Conservation (phyloP, 176 grass and related monocot species). For the Leersia perrieri region DNA sequence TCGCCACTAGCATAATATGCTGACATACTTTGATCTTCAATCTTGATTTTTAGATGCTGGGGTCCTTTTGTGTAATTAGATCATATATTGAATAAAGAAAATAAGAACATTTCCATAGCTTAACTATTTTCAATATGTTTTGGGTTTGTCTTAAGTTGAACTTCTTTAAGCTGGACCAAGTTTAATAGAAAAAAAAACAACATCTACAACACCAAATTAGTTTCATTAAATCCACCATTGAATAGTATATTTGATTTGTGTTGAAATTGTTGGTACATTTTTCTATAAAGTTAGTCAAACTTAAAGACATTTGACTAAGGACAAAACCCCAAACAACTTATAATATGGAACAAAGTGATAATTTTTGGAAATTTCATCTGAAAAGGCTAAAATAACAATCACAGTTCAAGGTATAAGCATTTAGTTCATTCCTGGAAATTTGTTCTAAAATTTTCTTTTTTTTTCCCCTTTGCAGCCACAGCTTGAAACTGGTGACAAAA, state of each 20-base stretch:
- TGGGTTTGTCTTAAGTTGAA: too few species aligned
- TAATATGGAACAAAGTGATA: too few species aligned
- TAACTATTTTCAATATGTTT: too few species aligned
- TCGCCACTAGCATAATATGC: neutral
- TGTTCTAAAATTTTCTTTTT: conserved; percentile 36
- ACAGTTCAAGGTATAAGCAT: conserved; percentile 8
- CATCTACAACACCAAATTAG: too few species aligned
- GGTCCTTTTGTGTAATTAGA: neutral
- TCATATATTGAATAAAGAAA: neutral
- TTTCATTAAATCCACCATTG: too few species aligned
- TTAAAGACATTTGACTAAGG: too few species aligned
- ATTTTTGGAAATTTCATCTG: neutral
- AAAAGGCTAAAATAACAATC: neutral
- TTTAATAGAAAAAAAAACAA: too few species aligned
- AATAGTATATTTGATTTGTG: too few species aligned
- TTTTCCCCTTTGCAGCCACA: conserved; percentile 67
- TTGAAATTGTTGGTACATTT: too few species aligned
- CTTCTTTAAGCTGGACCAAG: too few species aligned
- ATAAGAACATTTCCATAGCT: neutral
- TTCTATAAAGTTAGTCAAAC: too few species aligned
- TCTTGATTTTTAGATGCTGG: neutral
- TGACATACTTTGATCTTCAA: neutral
- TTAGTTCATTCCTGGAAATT: conserved; percentile 21
- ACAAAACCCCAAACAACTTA: too few species aligned
- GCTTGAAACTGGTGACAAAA: conserved; percentile 92